A percentile compares a stretch with the other conserved stretches of the same genome.
These are phyloP conservation scores for Exsudoporus frostii DNA, from an alignment of 768 basidiomycete species.

Conservation along the genomic window DNA sequence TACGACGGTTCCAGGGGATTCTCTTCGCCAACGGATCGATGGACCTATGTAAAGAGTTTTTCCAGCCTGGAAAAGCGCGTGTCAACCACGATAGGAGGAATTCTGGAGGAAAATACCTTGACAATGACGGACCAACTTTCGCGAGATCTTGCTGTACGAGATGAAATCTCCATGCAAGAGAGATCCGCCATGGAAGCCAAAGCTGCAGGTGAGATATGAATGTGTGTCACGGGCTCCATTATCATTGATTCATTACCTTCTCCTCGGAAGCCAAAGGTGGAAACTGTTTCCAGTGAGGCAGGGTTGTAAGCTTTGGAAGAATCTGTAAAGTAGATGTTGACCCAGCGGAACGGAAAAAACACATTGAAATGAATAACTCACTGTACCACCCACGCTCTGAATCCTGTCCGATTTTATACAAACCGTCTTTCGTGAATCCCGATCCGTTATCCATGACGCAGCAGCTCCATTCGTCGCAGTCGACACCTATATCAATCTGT, in stretches of 20 bases:
- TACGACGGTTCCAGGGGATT: conserved; percentile 75
- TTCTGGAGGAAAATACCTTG: conserved; percentile 48
- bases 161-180: conserved; percentile 76
- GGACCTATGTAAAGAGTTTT: conserved; percentile 66
- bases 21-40: conserved; percentile 71
- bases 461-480: conserved; percentile 76
- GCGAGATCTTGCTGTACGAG: conserved; percentile 59
- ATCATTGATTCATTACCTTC: conserved; percentile 60
- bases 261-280: conserved; percentile 88
- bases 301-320: conserved; percentile 68
- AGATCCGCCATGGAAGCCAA: conserved; percentile 81
- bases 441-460: conserved; percentile 84
- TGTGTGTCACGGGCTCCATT: conserved; percentile 1
- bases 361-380: conserved; percentile 37
- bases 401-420: conserved; percentile 52
- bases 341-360: not conserved
- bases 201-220: conserved; percentile 44
- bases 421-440: conserved; percentile 64
- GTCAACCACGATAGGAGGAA: not conserved
- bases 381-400: conserved; percentile 62
- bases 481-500: conserved; percentile 67
- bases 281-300: conserved; percentile 46
- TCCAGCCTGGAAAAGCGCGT: conserved; percentile 47
- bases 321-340: conserved; percentile 37
- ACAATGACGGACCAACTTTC: conserved; percentile 76